phyloP scores from a whole-genome alignment of 768 basidiomycete species.

The Leccinum broughii region DNA sequence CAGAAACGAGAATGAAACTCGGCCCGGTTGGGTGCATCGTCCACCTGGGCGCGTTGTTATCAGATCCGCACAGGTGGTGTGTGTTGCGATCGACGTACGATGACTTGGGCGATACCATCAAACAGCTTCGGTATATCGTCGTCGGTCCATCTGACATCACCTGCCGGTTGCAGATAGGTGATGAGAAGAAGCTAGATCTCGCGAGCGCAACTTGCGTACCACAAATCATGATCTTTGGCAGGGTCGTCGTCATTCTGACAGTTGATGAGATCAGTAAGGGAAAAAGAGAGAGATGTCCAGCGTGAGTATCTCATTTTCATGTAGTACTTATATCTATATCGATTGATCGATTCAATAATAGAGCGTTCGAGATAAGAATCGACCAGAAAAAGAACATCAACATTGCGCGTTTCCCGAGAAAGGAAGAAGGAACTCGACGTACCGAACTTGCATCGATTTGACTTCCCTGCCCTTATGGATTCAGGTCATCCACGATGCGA shows the following conservation, averaged over 20 bases:
- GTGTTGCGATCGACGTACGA: constrained; percentile 25
- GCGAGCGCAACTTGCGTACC: constrained; percentile 19
- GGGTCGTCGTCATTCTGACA: constrained; percentile 4
- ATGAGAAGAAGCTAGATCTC: background rate
- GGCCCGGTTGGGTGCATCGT: constrained; percentile 41
- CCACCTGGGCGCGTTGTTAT: constrained; percentile 27
- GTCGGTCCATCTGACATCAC: constrained; percentile 73
- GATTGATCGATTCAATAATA: background rate
- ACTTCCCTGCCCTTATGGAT: too few species aligned
- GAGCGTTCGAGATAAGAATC: background rate
- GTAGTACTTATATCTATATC: background rate
- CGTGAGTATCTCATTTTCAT: background rate
- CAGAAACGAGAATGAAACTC: constrained; percentile 47
- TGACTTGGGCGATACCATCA: constrained; percentile 65
- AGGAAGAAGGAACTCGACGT: too few species aligned
- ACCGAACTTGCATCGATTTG: too few species aligned
- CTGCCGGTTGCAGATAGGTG: constrained; percentile 32
- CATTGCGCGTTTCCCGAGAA: background rate
- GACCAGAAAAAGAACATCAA: too few species aligned
- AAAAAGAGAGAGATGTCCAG: background rate
- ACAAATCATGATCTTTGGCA: constrained; percentile 32
- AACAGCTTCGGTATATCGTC: constrained; percentile 66
- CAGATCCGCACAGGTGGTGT: too few species aligned
- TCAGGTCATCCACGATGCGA: too few species aligned
- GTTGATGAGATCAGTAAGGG: background rate